Base-by-base conservation (phyloP, 805 yeast species). In the Torulaspora franciscae region DNA sequence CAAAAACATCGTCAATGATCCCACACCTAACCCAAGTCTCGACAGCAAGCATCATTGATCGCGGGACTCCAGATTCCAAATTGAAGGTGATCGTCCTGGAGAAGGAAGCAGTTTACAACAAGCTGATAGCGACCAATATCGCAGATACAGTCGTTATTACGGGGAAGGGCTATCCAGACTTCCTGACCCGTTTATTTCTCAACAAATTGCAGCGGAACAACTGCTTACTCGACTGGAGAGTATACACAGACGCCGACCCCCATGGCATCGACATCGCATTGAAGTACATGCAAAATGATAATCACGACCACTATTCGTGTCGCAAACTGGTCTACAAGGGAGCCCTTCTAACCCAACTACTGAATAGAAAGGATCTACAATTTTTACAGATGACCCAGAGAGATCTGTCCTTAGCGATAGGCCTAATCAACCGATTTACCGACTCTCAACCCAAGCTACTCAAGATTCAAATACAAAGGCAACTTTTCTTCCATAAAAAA, bases 121-220 rank as follows among this genome's bases (percentile, higher is more conserved):
- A 66, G 8, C 28, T 73, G 15, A 43, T 61, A 5, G 47, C 42
- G 6, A 30, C 46, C 14, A 15, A 36, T 3, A 14, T 32, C 3
- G 33, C 26, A 9, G 47, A 51, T 26, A 43, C 51, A 7, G 43
- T 66, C 11, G 48, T 77, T 1, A 59, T 83, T 7, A 81, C 88
- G 0, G 88, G 85, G 0, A 83, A 81, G 55, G 91, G 91, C 0
- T 81, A 72, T 51, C 87, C 90, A 0, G 90, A 84, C 59, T 57
- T 66, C 14, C 55, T 78, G 11, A 80, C 88, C 0, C 68, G 70
- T 43, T 45, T 50, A 9, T 79, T 81, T 51, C 54, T 78, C 0
- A 45, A 58, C 3, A 48, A 43, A 37, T 43, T 76, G 24, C 41
- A 33, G 25, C 22, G 5, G 30, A 25, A 26, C 14, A 2, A 32